A percentile compares a stretch with the other conserved stretches of the same genome.
phyloP scores from a whole-genome alignment of 75 land plant genomes.

The Cupressus sempervirens region DNA sequence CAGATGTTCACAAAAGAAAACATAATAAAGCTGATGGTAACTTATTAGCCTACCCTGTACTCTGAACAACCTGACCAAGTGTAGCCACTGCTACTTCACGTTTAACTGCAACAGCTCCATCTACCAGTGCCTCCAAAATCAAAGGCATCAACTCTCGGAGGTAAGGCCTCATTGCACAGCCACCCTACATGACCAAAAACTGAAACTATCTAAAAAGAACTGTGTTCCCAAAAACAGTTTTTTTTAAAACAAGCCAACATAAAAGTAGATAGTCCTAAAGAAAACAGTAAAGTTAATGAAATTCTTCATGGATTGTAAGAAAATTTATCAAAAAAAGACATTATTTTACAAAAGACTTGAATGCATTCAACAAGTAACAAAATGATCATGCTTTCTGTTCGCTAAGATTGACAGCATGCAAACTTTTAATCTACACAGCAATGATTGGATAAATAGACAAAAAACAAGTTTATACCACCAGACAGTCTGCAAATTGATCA shows the following conservation, averaged over 20 bases:
- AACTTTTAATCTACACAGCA: background rate
- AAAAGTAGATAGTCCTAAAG: background rate
- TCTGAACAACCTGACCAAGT: conserved; percentile 96
- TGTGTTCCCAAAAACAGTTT: background rate
- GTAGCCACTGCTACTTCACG: conserved; percentile 96
- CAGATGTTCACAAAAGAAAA: background rate
- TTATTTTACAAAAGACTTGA: background rate
- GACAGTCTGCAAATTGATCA: background rate
- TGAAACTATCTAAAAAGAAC: conserved; percentile 3
- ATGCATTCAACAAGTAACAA: background rate
- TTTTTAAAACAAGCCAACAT: background rate
- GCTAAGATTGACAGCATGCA: background rate
- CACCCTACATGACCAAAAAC: conserved; percentile 54
- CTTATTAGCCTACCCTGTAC: conserved; percentile 79
- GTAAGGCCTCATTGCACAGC: conserved; percentile 83
- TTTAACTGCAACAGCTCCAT: conserved; percentile 82
- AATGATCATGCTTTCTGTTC: background rate
- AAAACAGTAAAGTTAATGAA: background rate
- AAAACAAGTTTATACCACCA: background rate
- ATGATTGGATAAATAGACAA: background rate
- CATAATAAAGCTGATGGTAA: background rate
- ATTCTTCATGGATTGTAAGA: background rate
- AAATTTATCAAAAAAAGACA: background rate
- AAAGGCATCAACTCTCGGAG: conserved; percentile 77
- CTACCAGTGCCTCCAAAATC: conserved; percentile 90